Evolutionary conservation across 352 stramenopile species (phyloP).

Genomic region (Phytophthora aleatoria): DNA sequence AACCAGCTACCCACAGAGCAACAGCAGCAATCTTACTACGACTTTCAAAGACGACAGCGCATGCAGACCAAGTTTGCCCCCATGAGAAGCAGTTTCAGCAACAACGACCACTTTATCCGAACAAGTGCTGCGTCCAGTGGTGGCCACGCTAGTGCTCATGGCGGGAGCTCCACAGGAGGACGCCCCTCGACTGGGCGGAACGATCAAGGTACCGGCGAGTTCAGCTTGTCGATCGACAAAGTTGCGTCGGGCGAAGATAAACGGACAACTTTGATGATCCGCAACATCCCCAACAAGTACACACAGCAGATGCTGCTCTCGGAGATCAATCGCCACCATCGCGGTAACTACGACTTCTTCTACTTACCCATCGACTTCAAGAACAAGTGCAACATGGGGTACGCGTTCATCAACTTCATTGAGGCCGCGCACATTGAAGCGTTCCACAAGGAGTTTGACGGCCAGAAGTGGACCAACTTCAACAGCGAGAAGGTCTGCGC

Average conservation of each 20-base stretch:
- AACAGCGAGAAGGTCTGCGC: conserved; percentile 99
- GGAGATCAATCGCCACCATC: conserved; percentile 95
- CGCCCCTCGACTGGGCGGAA: conserved; percentile 45
- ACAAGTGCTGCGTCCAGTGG: conserved; percentile 13
- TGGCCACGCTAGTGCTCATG: conserved; percentile 11
- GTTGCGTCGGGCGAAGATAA: conserved; percentile 90
- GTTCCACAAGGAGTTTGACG: conserved; percentile 88
- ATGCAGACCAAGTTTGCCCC: conserved; percentile 27
- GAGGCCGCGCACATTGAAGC: conserved; percentile 74
- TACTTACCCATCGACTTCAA: conserved; percentile 99
- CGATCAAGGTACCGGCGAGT: conserved; percentile 74
- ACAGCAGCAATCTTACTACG: conserved; percentile 36
- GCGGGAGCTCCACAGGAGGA: conserved; percentile 14
- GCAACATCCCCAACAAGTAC: conserved; percentile 99
- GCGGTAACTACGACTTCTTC: conserved; percentile 98
- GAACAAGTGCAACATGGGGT: conserved; percentile 99
- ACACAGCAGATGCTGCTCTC: conserved; percentile 98
- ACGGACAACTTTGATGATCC: conserved; percentile 99
- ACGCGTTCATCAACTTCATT: conserved; percentile 99
- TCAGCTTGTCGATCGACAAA: conserved; percentile 75
- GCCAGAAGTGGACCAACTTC: conserved; percentile 96
- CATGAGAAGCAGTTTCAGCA: conserved; percentile 33
- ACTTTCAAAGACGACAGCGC: conserved; percentile 27
- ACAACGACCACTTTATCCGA: conserved; percentile 29
- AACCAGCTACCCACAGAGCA: conserved; percentile 30